Evolutionary conservation across 2,329 filamentous ascomycete genomes (phyloP).

Genomic region (Trichoderma afroharzianum): DNA sequence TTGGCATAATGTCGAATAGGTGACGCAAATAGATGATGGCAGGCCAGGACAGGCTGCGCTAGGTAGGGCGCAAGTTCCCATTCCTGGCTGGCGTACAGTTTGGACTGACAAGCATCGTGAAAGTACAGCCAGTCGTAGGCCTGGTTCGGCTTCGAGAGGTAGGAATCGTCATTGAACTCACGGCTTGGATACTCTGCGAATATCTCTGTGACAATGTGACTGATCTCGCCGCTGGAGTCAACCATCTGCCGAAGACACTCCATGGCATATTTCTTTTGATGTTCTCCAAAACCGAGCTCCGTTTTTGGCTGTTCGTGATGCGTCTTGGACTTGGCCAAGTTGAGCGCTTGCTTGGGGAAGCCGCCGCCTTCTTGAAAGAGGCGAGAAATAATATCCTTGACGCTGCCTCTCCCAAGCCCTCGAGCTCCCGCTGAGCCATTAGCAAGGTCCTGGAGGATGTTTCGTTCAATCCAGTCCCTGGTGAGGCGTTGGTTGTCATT

Average conservation of each 20-base stretch:
- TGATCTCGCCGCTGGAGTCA: slow-evolving; percentile 73
- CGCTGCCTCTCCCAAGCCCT: slow-evolving; percentile 66
- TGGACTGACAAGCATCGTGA: slow-evolving; percentile 76
- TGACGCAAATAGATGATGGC: slow-evolving; percentile 86
- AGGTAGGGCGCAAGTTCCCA: slow-evolving; percentile 91
- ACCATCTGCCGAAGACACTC: slow-evolving; percentile 71
- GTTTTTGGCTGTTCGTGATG: slow-evolving; percentile 52
- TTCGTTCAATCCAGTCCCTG: slow-evolving; percentile 70
- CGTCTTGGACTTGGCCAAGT: slow-evolving; percentile 40
- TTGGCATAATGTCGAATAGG: slow-evolving; percentile 49
- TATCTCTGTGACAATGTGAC: slow-evolving; percentile 76
- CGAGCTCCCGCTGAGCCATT: slow-evolving; percentile 69
- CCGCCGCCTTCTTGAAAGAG: slow-evolving; percentile 77
- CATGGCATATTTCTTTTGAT: slow-evolving; percentile 68
- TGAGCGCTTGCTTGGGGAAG: slow-evolving; percentile 59
- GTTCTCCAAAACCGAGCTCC: slow-evolving; percentile 68
- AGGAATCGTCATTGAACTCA: slow-evolving; percentile 88
- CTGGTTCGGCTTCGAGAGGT: slow-evolving; percentile 79
- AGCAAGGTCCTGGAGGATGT: slow-evolving; percentile 64
- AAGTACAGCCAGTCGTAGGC: slow-evolving; percentile 97
- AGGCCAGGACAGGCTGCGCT: slow-evolving; percentile 80
- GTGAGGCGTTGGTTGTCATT: slow-evolving; percentile 53
- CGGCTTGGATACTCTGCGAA: slow-evolving; percentile 83
- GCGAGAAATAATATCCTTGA: slow-evolving; percentile 72
- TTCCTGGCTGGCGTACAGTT: slow-evolving; percentile 78